Evolutionary conservation across 2,329 filamentous ascomycete species (phyloP), one percentile per base, ranked within the genome.

Genomic region (Triangularia verruculosa): DNA sequence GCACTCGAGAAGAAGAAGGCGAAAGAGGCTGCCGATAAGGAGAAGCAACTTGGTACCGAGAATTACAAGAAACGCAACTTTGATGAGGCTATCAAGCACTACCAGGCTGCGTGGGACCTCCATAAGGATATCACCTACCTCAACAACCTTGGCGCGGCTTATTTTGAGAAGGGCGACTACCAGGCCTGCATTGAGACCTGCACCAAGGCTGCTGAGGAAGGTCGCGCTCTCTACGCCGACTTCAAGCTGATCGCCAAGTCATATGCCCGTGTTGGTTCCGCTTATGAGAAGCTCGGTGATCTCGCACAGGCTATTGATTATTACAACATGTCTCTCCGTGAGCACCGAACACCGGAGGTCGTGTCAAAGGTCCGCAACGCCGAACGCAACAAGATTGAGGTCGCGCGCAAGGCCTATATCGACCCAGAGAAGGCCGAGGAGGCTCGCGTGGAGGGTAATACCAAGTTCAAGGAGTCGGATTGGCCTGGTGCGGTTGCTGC

Each of bases 11-110:
- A 93, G 79, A 91, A 91, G 79, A 91, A 95, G 82, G 92, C 92
- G 47, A 96, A 98, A 82, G 91, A 89, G 73, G 92, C 90, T 67
- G 95, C 93, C 53, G 95, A 99, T 72, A 91, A 93, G 76, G 91
- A 97, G 79, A 99, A 99, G 86, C 91, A 89, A 28, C 82, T 96
- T 63, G 95, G 95, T 63, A 99, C 94, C 13, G 92, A 95, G 71
- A 89, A 89, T 77, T 99, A 99, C 85, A 99, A 99, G 89, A 98
- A 98, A 86, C 89, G 92, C 70, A 89, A 97, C 75, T 97, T 99
- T 70, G 95, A 98, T 72, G 88, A 90, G 74, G 95, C 95, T 58
- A 97, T 99, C 72, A 87, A 89, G 74, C 92, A 99, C 81, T 99
- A 99, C 83, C 86, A 78, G 75, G 96, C 96, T 77, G 95, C 95